Evolutionary conservation across 495 filamentous ascomycete genomes (phyloP), one percentile per base, ranked within the genome.

Genomic region (Darksidea phi): DNA sequence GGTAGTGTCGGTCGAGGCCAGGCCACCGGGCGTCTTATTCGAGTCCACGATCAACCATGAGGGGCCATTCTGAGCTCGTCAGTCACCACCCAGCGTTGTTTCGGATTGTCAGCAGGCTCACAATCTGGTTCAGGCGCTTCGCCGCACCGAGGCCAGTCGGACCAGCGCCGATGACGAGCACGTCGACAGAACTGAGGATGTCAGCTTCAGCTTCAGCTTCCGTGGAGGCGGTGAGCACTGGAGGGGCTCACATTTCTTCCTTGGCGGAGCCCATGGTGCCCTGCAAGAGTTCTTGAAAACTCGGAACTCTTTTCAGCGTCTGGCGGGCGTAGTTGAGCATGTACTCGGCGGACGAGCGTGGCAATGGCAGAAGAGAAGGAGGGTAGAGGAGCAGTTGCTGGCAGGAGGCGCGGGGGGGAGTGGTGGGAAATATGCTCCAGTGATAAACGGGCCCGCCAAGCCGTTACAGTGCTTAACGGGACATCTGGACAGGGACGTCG

Each of bases 131-230:
- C 54, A 99, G 84, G 70, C 94, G 88, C 81, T 99, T 99, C 54
- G 93, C 94, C 70, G 94, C 94, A 79, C 94, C 94, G 67, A 97
- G 81, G 67, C 94, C 94, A 67, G 94, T 97, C 58, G 94, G 94
- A 67, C 94, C 94, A 76, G 94, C 94, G 68, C 94, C 94, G 82
- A 99, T 97, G 77, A 99, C 86, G 69, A 99, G 89, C 67, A 99
- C 87, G 77, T 99, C 95, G 73, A 99, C 91, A 62, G 88, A 85
- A 74, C 91, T 96, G 69, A 1, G 5, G 25, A 10, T 21, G 53
- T 66, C 47, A 59, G 55, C 41, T 43, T 20, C 25, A 17, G 21
- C 41, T 15, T 42, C 2, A 11, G 12, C 20, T 21, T 15, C n/a
- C 20, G 34, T 25, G 47, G 24, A 20, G 42, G 48, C 11, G 15